phyloP scores from a whole-genome alignment of 768 basidiomycete species.

The Termitomyces sp. region DNA sequence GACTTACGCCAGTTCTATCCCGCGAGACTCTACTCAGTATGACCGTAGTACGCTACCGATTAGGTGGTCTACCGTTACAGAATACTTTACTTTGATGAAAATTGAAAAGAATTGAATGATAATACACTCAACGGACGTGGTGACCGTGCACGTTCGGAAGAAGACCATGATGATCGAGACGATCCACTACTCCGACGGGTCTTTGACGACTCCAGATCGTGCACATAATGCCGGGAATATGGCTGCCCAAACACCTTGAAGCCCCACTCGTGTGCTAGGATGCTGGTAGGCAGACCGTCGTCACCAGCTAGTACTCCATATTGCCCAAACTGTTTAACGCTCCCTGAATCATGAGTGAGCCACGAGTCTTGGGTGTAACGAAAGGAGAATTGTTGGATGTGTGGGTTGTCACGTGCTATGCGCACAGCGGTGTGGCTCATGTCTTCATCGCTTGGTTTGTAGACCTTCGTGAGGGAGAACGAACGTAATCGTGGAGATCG shows the following conservation, averaged over 20 bases:
- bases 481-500: constrained; percentile 27
- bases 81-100: neutral
- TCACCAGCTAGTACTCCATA: constrained; percentile 22
- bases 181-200: constrained; percentile 11
- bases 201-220: constrained; percentile 14
- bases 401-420: constrained; percentile 29
- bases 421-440: constrained; percentile 27
- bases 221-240: constrained; percentile 14
- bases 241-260: constrained; percentile 16
- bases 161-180: constrained; percentile 17
- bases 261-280: constrained; percentile 19
- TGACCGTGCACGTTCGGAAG: constrained; percentile 12
- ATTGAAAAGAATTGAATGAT: constrained; percentile 14
- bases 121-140: constrained; percentile 15
- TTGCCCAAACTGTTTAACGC: constrained; percentile 29
- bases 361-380: constrained; percentile 32
- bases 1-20: no score
- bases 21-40: no score
- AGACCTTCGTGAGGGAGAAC: constrained; percentile 33
- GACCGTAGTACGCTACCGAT: no score
- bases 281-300: constrained; percentile 13
- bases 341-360: constrained; percentile 30
- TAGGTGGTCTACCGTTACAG: no score
- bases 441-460: constrained; percentile 34
- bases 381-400: constrained; percentile 28